Conservation (phyloP, 2,329 filamentous ascomycete genomes). For the Biscogniauxia marginata region DNA sequence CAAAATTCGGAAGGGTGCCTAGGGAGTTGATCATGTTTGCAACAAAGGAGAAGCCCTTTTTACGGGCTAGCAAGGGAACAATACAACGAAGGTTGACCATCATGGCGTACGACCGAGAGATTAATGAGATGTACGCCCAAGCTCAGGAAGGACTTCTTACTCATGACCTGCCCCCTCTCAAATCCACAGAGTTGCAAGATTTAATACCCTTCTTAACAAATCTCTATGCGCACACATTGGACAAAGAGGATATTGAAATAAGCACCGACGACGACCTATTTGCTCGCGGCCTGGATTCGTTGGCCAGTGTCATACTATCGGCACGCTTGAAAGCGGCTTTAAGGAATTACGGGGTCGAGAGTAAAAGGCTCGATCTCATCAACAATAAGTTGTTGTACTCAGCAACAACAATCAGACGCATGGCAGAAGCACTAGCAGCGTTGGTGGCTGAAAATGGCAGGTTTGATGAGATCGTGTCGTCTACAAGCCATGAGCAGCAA, state of each 20-base stretch:
- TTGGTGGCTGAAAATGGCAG: neutral
- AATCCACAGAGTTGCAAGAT: conserved; percentile 6
- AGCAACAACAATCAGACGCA: conserved; percentile 2
- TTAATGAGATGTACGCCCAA: conserved; percentile 18
- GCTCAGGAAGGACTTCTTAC: conserved; percentile 19
- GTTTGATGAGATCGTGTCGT: neutral
- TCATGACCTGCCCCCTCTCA: conserved; percentile 11
- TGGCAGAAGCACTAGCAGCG: conserved; percentile 1
- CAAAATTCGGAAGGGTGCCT: conserved; percentile 38
- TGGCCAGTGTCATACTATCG: neutral
- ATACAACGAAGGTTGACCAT: conserved; percentile 9
- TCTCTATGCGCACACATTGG: conserved; percentile 15
- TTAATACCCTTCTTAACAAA: conserved; percentile 12
- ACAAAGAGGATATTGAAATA: conserved; percentile 1
- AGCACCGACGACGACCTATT: conserved; percentile 6
- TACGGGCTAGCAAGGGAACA: conserved; percentile 15
- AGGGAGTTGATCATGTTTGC: conserved; percentile 31
- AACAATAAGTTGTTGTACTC: conserved; percentile 5
- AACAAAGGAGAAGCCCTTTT: conserved; percentile 10
- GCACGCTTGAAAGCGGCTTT: conserved; percentile 9
- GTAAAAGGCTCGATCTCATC: neutral
- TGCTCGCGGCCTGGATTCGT: conserved; percentile 7
- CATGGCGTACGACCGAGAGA: conserved; percentile 2
- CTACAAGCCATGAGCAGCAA: neutral
- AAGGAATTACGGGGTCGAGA: conserved; percentile 1